Evolutionary conservation across 2,329 filamentous ascomycete species (phyloP).

Genomic region (Akanthomyces uredinophilus): DNA sequence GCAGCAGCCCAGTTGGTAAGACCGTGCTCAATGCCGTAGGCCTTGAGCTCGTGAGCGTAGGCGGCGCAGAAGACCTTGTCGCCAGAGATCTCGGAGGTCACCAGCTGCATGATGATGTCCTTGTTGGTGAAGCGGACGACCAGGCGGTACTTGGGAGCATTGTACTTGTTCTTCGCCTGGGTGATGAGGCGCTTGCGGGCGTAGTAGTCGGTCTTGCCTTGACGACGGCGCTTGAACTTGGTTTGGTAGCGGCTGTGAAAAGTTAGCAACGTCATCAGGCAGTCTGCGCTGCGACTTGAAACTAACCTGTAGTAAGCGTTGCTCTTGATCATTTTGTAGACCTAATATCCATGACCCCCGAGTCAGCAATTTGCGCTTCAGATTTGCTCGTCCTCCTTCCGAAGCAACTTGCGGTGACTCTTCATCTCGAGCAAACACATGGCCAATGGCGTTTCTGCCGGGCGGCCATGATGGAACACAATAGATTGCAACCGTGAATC

Average conservation of each 20-base stretch:
- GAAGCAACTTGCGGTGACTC: conserved; percentile 99
- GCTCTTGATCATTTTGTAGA: conserved; percentile 95
- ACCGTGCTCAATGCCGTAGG: conserved; percentile 96
- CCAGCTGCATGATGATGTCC: conserved; percentile 97
- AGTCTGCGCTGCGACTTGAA: not conserved
- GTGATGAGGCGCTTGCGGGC: conserved; percentile 98
- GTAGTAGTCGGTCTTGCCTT: conserved; percentile 99
- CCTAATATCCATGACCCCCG: conserved; percentile 60
- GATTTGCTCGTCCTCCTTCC: conserved; percentile 59
- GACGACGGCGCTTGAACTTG: conserved; percentile 96
- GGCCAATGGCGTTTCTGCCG: conserved; percentile 39
- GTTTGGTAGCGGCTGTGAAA: conserved; percentile 86
- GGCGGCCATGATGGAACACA: not conserved
- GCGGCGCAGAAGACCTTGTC: conserved; percentile 94
- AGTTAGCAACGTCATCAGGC: conserved; percentile 21
- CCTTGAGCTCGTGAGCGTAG: conserved; percentile 95
- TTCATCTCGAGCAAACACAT: conserved; percentile 34
- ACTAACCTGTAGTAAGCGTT: conserved; percentile 97
- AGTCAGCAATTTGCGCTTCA: conserved; percentile 99
- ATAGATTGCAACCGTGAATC: not conserved
- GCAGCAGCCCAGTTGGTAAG: conserved; percentile 99
- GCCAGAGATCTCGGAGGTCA: conserved; percentile 91
- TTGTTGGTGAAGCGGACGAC: conserved; percentile 99
- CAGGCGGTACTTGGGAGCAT: conserved; percentile 98
- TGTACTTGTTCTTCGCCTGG: conserved; percentile 99